A percentile compares a stretch with the other conserved stretches of the same genome.
phyloP scores from a whole-genome alignment of 352 stramenopile species.

The Thalassiosira hispida region DNA sequence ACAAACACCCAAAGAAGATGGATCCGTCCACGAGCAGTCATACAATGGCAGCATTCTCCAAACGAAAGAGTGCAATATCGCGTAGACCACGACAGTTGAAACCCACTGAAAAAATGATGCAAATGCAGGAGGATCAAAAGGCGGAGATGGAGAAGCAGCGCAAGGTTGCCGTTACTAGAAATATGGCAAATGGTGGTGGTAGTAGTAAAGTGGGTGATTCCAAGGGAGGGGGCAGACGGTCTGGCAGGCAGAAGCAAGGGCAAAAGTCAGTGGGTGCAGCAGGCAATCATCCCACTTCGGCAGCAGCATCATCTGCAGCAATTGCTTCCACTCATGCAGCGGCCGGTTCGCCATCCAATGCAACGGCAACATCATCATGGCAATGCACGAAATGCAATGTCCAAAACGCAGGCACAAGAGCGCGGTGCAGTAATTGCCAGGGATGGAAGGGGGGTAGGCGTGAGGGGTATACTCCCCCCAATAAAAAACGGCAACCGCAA shows the following conservation, averaged over 20 bases:
- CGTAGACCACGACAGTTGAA: conserved; percentile 25
- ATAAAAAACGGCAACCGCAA: no score
- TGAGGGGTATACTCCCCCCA: neutral
- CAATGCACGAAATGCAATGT: neutral
- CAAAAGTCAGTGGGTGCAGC: neutral
- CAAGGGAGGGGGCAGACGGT: no score
- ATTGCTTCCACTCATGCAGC: no score
- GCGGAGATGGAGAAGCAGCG: neutral
- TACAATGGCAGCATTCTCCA: neutral
- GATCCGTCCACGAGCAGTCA: neutral
- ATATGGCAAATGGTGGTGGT: neutral
- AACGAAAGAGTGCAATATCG: conserved; percentile 16
- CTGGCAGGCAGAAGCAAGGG: no score
- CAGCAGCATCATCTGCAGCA: neutral
- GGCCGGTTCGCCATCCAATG: neutral
- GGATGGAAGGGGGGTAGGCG: neutral
- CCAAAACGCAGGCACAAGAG: neutral
- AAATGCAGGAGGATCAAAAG: conserved; percentile 3
- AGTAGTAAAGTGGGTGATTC: neutral
- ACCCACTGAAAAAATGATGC: conserved; percentile 30
- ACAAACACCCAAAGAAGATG: neutral
- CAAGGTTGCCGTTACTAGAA: no score
- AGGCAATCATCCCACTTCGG: neutral
- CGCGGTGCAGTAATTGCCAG: neutral
- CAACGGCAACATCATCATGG: neutral